Evolutionary conservation across 441 rosid genomes (phyloP).

Genomic region (Gossypium gossypioides): DNA sequence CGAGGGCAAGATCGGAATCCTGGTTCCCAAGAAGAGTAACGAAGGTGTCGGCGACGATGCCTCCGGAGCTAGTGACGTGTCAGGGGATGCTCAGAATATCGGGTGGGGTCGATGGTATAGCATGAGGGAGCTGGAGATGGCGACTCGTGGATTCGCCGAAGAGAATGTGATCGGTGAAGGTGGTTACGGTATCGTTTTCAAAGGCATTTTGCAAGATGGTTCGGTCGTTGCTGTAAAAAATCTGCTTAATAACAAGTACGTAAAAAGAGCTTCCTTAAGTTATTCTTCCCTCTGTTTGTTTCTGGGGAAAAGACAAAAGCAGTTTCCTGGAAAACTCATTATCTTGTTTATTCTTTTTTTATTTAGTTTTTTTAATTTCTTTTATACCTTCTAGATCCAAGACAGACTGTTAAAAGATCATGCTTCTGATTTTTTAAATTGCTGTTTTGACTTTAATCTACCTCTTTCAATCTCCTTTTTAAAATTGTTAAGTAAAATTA

Average conservation of each 20-base stretch:
- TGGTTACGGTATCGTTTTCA: constrained; percentile 78
- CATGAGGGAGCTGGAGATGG: constrained; percentile 68
- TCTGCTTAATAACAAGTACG: constrained; percentile 76
- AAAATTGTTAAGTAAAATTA: not conserved
- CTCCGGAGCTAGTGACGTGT: constrained; percentile 44
- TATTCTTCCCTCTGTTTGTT: constrained; percentile 6
- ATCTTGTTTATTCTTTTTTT: not conserved
- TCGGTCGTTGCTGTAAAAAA: constrained; percentile 78
- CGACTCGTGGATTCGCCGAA: constrained; percentile 65
- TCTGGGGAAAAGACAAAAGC: constrained; percentile 9
- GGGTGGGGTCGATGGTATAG: constrained; percentile 91
- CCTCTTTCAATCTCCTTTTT: not conserved
- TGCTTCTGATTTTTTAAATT: not conserved
- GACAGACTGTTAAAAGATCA: constrained; percentile 6
- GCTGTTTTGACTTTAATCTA: not conserved
- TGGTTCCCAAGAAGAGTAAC: constrained; percentile 13
- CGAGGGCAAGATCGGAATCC: constrained; percentile 24
- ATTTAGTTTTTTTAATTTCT: not conserved
- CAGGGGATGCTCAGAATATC: constrained; percentile 38
- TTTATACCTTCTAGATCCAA: constrained; percentile 15
- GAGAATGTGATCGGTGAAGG: constrained; percentile 87
- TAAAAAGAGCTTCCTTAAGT: not conserved
- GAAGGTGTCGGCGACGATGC: constrained; percentile 30
- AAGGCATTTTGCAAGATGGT: constrained; percentile 60
- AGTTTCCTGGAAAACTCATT: not conserved